These are phyloP conservation scores for Tylopilus balloui DNA, from an alignment of 768 basidiomycete species.

Conservation along the genomic window DNA sequence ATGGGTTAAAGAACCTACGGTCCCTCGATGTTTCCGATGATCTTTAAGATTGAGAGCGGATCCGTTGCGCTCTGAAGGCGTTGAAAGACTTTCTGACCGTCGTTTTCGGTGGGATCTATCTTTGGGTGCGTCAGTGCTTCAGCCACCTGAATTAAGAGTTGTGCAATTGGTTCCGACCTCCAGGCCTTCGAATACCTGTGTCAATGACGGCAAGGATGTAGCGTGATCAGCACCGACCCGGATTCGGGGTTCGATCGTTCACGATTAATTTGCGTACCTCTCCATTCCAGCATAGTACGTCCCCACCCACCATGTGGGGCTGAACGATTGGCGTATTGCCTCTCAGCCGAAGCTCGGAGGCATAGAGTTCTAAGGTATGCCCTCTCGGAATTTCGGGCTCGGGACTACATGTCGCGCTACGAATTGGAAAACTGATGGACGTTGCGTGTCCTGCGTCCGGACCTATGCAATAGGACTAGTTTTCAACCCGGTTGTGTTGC, in stretches of 20 bases:
- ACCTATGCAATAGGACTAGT: constrained; percentile 37
- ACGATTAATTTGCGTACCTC: constrained; percentile 46
- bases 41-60: constrained; percentile 41
- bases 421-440: constrained; percentile 15
- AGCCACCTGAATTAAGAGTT: neutral
- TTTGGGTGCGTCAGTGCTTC: constrained; percentile 30
- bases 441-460: constrained; percentile 55
- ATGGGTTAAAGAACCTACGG: constrained; percentile 51
- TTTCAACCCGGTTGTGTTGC: neutral
- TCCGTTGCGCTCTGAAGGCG: constrained; percentile 22
- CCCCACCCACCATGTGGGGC: constrained; percentile 56
- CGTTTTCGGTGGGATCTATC: constrained; percentile 64
- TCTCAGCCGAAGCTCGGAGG: constrained; percentile 71
- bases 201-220: neutral
- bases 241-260: neutral
- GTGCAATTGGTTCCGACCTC: constrained; percentile 40
- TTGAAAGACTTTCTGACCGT: constrained; percentile 54
- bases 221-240: neutral
- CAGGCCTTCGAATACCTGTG: constrained; percentile 79
- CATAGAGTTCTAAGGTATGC: constrained; percentile 49
- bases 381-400: constrained; percentile 3
- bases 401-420: constrained; percentile 5
- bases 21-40: constrained; percentile 68
- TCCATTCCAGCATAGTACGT: constrained; percentile 83
- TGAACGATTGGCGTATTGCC: constrained; percentile 57